These are phyloP conservation scores for Podospora appendiculata DNA, from an alignment of 495 filamentous ascomycete genomes.

Conservation along the genomic window DNA sequence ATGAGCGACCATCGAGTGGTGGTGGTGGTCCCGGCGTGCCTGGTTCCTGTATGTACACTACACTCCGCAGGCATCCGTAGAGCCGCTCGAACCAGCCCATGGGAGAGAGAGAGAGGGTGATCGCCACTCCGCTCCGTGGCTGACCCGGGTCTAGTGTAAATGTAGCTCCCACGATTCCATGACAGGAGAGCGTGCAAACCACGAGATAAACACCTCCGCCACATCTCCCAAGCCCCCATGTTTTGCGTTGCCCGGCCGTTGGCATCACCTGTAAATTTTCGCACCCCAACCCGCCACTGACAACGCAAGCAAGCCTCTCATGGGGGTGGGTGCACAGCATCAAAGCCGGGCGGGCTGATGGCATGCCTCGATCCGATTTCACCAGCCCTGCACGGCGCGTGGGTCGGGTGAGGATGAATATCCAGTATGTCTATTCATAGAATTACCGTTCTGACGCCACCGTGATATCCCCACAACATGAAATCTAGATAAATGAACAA, in stretches of 20 bases:
- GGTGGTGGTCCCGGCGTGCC: background rate
- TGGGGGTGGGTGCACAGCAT: too few species aligned
- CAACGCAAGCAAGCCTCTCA: too few species aligned
- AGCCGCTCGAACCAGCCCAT: conserved; percentile 5
- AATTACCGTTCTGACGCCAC: background rate
- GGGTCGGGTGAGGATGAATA: background rate
- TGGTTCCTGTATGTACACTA: background rate
- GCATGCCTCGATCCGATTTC: conserved; percentile 15
- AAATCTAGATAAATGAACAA: background rate
- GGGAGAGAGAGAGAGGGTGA: background rate
- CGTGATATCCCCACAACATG: background rate
- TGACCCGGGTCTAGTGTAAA: conserved; percentile 14
- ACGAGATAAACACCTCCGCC: background rate
- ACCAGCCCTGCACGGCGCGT: background rate
- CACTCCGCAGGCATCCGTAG: background rate
- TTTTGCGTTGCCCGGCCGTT: too few species aligned
- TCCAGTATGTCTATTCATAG: background rate
- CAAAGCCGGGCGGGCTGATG: too few species aligned
- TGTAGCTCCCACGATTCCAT: background rate
- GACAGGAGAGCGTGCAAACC: background rate
- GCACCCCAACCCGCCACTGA: too few species aligned
- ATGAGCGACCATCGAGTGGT: conserved; percentile 3
- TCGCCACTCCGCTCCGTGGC: conserved; percentile 1
- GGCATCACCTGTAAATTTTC: too few species aligned
- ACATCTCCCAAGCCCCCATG: too few species aligned